Evolutionary conservation across 345 rosid genomes (phyloP).

Genomic region (Salix purpurea): DNA sequence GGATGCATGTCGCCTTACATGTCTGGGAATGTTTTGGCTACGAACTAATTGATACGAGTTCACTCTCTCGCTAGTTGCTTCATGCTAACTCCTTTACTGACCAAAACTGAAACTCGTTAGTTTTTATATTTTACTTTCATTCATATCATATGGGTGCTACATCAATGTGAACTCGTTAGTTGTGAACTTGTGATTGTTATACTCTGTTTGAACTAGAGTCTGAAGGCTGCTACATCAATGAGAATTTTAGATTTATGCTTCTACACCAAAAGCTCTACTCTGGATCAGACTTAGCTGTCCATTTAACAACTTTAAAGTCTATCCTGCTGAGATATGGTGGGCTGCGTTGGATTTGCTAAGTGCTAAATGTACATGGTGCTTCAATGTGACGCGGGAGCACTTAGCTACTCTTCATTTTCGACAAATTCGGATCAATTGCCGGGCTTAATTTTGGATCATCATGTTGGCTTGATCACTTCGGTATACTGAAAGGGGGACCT

Average conservation of each 20-base stretch:
- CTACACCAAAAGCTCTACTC: not conserved
- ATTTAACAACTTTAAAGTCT: no score
- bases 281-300: no score
- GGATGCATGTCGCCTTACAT: constrained; percentile 78
- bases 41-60: constrained; percentile 31
- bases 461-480: no score
- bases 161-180: no score
- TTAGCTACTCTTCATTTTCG: no score
- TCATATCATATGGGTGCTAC: not conserved
- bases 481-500: no score
- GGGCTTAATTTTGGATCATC: no score
- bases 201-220: not conserved
- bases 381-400: no score
- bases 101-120: not conserved
- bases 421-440: no score
- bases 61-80: not conserved
- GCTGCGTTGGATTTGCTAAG: no score
- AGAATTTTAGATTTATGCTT: not conserved
- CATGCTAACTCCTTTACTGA: not conserved
- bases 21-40: constrained; percentile 56
- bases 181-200: not conserved
- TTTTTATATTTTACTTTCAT: not conserved
- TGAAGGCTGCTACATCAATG: not conserved
- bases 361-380: no score
- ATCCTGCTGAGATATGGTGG: no score